These are phyloP conservation scores for Penicillium verrucosum DNA, from an alignment of 2,329 filamentous ascomycete species.

Conservation along the genomic window DNA sequence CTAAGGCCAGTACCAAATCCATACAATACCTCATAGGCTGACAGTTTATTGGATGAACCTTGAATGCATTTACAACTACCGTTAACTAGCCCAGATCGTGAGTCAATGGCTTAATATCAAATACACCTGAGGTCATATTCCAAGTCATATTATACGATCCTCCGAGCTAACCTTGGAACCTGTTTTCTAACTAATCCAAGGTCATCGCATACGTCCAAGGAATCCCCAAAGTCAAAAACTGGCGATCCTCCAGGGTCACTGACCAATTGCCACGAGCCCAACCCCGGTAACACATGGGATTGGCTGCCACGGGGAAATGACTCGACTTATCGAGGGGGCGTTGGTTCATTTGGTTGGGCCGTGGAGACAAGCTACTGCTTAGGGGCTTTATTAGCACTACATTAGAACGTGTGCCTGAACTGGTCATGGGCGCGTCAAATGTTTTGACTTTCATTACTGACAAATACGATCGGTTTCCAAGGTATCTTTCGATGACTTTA, in stretches of 20 bases:
- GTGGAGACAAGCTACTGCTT: constrained; percentile 19
- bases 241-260: constrained; percentile 20
- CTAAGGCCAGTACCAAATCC: background rate
- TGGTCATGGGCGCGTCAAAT: constrained; percentile 24
- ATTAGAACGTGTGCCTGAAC: constrained; percentile 14
- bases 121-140: background rate
- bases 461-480: background rate
- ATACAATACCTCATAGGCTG: background rate
- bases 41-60: background rate
- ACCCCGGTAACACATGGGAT: constrained; percentile 13
- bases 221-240: constrained; percentile 15
- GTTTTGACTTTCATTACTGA: constrained; percentile 3
- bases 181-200: background rate
- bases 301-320: constrained; percentile 18
- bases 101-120: background rate
- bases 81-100: background rate
- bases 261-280: constrained; percentile 20
- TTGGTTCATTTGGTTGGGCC: constrained; percentile 23
- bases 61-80: background rate
- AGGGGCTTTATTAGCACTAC: constrained; percentile 7
- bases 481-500: background rate
- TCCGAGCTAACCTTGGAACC: background rate
- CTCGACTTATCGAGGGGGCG: constrained; percentile 23
- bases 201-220: background rate
- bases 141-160: background rate